Evolutionary conservation across 108 stramenopile species (phyloP), one percentile per base, ranked within the genome.

Genomic region (Licmophora abbreviata): DNA sequence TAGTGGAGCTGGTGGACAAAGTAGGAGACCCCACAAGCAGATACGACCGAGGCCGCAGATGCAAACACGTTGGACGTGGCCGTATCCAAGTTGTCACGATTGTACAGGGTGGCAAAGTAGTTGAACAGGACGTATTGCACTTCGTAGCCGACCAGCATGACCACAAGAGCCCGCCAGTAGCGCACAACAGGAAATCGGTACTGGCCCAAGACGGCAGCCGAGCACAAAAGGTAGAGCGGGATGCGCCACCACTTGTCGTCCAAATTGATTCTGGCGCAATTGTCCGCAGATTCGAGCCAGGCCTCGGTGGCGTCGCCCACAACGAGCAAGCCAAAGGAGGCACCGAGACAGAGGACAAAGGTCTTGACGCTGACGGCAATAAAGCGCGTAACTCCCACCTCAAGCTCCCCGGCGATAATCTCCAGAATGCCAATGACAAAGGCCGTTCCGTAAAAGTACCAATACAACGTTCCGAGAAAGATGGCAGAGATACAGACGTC

Each of bases 391-490:
- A 74, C 73, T 26, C 73, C 73, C 4, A 64, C 66, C 36, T 66
- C 58, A n/a, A 74, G 34, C 31, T 74, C 73, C 27, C 68, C 68
- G 5, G 68, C 64, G 51, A 74, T 59, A 30, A 74, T 74, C 50
- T 74, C 73, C n/a, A 74, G 54, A 15, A 74, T 51, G 20, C 73
- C 71, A 24, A 72, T 46, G 6, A 72, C 66, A 35, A 68, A 72
- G 11, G 71, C 71, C 14, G 65, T 72, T 21, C 65, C 71, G 26
- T 72, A 72, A 51, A 73, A 69, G 54, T 46, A 74, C 73, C 73
- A 74, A 26, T 74, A 74, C 3, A 74, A 46, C 1, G 68, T 66
- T 11, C 73, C 73, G 26, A 74, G 38, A 55, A 69, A 74, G 1
- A 74, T 41, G 3, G 64, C 36, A 15, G 63, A 23, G n/a, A 74